A percentile compares a stretch with the other conserved stretches of the same genome.
Conservation (phyloP, 2,329 filamentous ascomycete species). For the Verticillium dahliae region DNA sequence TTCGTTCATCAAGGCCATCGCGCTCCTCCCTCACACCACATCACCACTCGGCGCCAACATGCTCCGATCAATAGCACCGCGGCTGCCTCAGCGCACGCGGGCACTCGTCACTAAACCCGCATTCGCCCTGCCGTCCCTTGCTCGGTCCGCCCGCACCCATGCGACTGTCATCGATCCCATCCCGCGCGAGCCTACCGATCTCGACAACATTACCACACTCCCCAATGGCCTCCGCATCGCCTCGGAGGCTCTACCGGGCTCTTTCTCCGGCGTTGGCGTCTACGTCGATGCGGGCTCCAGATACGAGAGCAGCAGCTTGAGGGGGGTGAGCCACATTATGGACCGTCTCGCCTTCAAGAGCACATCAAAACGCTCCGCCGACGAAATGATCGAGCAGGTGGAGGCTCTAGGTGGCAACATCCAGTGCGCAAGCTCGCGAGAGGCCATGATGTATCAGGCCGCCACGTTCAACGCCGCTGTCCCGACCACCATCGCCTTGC, state of each 20-base stretch:
- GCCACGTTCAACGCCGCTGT: slow-evolving; percentile 96
- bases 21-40: background rate
- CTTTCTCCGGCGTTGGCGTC: slow-evolving; percentile 90
- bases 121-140: slow-evolving; percentile 2
- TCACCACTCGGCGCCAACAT: slow-evolving; percentile 1
- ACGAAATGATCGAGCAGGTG: slow-evolving; percentile 81
- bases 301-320: slow-evolving; percentile 79
- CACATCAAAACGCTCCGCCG: slow-evolving; percentile 64
- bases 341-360: slow-evolving; percentile 93
- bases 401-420: slow-evolving; percentile 92
- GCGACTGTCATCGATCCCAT: slow-evolving; percentile 12
- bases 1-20: background rate
- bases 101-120: background rate
- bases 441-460: slow-evolving; percentile 98
- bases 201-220: slow-evolving; percentile 82
- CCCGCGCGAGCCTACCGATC: slow-evolving; percentile 64
- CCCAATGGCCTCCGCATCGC: slow-evolving; percentile 91
- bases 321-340: slow-evolving; percentile 92
- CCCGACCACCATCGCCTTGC: slow-evolving; percentile 69
- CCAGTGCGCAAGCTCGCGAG: slow-evolving; percentile 89
- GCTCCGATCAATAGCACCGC: slow-evolving; percentile 12
- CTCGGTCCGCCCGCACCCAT: slow-evolving; percentile 1
- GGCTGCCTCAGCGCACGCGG: slow-evolving; percentile 6
- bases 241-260: slow-evolving; percentile 87
- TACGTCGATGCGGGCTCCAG: slow-evolving; percentile 94